These are phyloP conservation scores for Nothophoma quercina DNA, from an alignment of 2,329 filamentous ascomycete species.

Conservation along the genomic window DNA sequence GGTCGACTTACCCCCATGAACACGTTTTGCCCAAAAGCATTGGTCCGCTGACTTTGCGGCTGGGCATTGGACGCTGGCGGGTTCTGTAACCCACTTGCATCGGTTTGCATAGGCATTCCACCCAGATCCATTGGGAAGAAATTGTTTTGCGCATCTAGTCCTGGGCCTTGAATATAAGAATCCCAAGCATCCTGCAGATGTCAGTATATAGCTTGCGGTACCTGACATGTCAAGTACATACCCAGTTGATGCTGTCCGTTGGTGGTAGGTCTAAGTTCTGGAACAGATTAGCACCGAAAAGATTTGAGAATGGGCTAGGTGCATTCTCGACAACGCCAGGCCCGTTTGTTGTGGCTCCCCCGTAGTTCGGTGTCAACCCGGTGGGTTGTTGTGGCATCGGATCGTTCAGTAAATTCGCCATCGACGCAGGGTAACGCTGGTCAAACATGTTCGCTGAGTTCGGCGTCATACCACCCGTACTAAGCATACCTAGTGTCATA, in stretches of 20 bases:
- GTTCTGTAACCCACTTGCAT: constrained; percentile 27
- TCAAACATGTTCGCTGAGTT: constrained; percentile 54
- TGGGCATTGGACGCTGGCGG: constrained; percentile 25
- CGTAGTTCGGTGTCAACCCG: constrained; percentile 45
- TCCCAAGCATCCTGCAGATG: constrained; percentile 66
- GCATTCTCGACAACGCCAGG: constrained; percentile 48
- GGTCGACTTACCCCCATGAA: constrained; percentile 51
- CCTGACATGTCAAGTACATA: constrained; percentile 52
- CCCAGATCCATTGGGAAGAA: constrained; percentile 56
- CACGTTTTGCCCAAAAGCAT: constrained; percentile 43
- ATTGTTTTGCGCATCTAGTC: constrained; percentile 49
- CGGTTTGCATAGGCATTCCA: constrained; percentile 44
- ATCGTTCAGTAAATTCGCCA: constrained; percentile 50
- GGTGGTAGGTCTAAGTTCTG: constrained; percentile 63
- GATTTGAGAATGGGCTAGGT: constrained; percentile 62
- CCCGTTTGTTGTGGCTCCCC: constrained; percentile 44
- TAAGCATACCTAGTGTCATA: constrained; percentile 74
- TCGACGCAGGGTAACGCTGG: constrained; percentile 48
- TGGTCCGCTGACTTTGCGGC: constrained; percentile 33
- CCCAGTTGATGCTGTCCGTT: constrained; percentile 66
- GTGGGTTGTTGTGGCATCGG: constrained; percentile 40
- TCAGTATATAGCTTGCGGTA: constrained; percentile 15
- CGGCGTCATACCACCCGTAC: constrained; percentile 66
- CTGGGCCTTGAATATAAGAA: constrained; percentile 69
- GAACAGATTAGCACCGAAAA: constrained; percentile 59